phyloP scores from a whole-genome alignment of 805 yeast species.

The Kodamaea neixiangensis region DNA sequence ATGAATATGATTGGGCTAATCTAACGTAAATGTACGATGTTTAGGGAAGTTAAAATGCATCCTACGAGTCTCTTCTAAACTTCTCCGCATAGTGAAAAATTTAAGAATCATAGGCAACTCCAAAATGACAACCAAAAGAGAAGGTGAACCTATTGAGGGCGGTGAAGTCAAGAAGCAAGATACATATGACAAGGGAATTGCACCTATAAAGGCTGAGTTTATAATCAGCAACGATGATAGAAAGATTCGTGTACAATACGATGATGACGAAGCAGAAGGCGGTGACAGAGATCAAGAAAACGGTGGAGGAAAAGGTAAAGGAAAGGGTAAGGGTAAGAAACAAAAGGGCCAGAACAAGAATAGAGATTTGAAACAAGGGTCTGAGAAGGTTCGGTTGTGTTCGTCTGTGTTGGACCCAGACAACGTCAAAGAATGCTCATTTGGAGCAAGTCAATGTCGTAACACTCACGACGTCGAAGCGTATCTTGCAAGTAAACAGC shows the following conservation, averaged over 20 bases:
- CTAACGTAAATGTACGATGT: too few relatives aligned
- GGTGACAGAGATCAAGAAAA: conserved; percentile 38
- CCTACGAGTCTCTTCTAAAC: too few relatives aligned
- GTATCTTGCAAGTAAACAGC: conserved; percentile 66
- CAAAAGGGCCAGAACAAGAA: conserved; percentile 81
- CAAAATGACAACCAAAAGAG: conserved; percentile 16
- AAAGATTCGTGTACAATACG: conserved; percentile 41
- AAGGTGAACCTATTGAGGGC: conserved; percentile 17
- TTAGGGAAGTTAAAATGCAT: too few relatives aligned
- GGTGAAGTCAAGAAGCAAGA: conserved; percentile 23
- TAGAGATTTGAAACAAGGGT: conserved; percentile 70
- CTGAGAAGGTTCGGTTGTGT: conserved; percentile 68
- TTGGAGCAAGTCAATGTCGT: conserved; percentile 72
- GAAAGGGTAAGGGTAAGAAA: conserved; percentile 45
- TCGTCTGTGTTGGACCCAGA: conserved; percentile 60
- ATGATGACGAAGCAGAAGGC: conserved; percentile 48
- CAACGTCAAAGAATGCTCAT: conserved; percentile 50
- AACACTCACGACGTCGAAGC: conserved; percentile 71
- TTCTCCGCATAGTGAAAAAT: not conserved
- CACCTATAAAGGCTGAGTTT: conserved; percentile 74
- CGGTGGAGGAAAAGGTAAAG: conserved; percentile 25
- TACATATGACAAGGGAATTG: conserved; percentile 56
- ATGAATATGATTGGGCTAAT: too few relatives aligned
- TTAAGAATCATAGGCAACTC: not conserved
- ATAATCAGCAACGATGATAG: conserved; percentile 32